phyloP scores from a whole-genome alignment of 306 rosid genomes.

The Cucurbita argyrosperma region DNA sequence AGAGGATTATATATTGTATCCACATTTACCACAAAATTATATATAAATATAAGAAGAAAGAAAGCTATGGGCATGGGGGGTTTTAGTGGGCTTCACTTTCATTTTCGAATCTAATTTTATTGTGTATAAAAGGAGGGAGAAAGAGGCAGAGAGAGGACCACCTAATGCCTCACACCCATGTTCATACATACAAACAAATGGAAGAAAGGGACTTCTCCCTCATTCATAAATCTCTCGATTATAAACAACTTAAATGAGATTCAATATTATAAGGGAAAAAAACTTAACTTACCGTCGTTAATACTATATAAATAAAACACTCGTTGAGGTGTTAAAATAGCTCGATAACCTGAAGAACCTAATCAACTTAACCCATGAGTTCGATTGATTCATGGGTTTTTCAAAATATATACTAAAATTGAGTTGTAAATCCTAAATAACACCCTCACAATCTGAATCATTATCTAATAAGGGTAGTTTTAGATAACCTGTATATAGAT shows the following conservation, averaged over 20 bases:
- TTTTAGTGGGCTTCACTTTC: constrained; percentile 9
- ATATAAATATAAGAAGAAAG: not conserved
- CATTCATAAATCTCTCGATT: not conserved
- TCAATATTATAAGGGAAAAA: too few species aligned
- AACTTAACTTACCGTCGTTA: too few species aligned
- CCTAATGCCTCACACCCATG: constrained; percentile 1
- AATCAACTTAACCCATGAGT: too few species aligned
- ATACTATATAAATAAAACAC: too few species aligned
- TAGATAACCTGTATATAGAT: too few species aligned
- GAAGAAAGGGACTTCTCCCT: not conserved
- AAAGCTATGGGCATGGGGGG: not conserved
- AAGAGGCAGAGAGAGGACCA: not conserved
- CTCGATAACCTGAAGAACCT: too few species aligned
- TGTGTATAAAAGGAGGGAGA: not conserved
- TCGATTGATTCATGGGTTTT: too few species aligned
- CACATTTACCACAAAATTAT: constrained; percentile 1
- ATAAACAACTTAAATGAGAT: not conserved
- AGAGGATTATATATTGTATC: not conserved
- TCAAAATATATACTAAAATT: too few species aligned
- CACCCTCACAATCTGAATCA: too few species aligned
- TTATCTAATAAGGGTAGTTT: too few species aligned
- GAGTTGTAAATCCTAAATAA: too few species aligned
- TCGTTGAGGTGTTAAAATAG: too few species aligned
- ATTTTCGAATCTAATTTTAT: constrained; percentile 6
- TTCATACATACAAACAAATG: constrained; percentile 1